phyloP scores from a whole-genome alignment of 2,329 filamentous ascomycete species.

The Penicillium sp. region DNA sequence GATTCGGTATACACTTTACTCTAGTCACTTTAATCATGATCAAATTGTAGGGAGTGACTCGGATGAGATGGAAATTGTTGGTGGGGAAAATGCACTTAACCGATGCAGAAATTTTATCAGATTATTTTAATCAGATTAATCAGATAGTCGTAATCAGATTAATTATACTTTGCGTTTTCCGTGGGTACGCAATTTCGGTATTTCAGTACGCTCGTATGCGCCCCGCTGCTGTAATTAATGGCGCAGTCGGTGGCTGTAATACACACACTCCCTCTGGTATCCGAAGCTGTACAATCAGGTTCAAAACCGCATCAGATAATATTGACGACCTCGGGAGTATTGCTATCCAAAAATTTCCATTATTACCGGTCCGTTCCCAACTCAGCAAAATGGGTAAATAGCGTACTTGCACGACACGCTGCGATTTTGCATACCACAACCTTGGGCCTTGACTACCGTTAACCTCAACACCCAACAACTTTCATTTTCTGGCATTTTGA shows the following conservation, averaged over 20 bases:
- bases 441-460: neutral
- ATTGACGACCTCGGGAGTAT: neutral
- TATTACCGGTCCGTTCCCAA: neutral
- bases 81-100: neutral
- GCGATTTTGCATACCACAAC: neutral
- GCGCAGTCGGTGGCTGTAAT: neutral
- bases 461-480: neutral
- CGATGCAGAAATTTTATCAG: neutral
- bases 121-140: constrained; percentile 11
- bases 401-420: neutral
- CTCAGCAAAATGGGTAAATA: neutral
- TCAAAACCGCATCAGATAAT: constrained; percentile 1
- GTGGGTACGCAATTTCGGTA: neutral
- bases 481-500: neutral
- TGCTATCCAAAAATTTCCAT: neutral
- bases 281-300: neutral
- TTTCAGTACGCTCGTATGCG: neutral
- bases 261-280: neutral
- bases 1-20: neutral
- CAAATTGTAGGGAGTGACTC: too few species aligned
- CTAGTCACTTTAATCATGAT: too few species aligned
- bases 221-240: neutral
- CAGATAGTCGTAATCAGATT: constrained; percentile 8
- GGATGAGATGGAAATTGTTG: neutral
- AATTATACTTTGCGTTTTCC: neutral